These are phyloP conservation scores for Saturnispora besseyi DNA, from an alignment of 805 yeast genomes.

Conservation along the genomic window DNA sequence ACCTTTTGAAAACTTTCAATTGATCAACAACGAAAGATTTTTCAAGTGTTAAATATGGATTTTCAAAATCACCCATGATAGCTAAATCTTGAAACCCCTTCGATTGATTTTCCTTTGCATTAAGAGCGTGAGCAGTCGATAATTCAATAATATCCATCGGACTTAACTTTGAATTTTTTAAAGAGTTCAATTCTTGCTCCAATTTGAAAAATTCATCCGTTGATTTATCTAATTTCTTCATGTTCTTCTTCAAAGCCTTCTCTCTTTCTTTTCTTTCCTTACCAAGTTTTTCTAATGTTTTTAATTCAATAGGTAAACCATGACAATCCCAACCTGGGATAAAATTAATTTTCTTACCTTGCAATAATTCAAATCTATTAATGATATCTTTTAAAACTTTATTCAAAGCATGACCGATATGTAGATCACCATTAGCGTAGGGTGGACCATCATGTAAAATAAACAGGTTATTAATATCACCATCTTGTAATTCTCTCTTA, in stretches of 20 bases:
- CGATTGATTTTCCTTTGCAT: constrained; percentile 56
- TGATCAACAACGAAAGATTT: constrained; percentile 69
- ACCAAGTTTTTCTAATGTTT: constrained; percentile 49
- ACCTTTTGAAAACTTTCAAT: constrained; percentile 53
- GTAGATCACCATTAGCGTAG: constrained; percentile 91
- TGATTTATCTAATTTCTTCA: constrained; percentile 15
- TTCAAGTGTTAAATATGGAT: constrained; percentile 65
- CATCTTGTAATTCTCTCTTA: constrained; percentile 18
- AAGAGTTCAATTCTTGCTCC: constrained; percentile 7
- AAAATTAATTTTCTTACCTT: constrained; percentile 57
- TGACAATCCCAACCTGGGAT: constrained; percentile 99
- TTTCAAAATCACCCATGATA: constrained; percentile 74
- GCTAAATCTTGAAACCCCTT: constrained; percentile 59
- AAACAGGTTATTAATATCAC: constrained; percentile 36
- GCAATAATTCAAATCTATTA: constrained; percentile 52
- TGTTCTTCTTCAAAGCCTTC: constrained; percentile 23
- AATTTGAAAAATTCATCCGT: constrained; percentile 10
- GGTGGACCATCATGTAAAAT: constrained; percentile 97
- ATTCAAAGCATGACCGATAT: constrained; percentile 86
- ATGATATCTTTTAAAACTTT: constrained; percentile 84
- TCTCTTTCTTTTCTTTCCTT: constrained; percentile 22
- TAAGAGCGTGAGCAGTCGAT: constrained; percentile 62
- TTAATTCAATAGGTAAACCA: constrained; percentile 92
- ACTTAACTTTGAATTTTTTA: constrained; percentile 23
- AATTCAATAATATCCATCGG: constrained; percentile 51